Conservation (phyloP, 2,329 filamentous ascomycete genomes). For the Fusarium robinianum region DNA sequence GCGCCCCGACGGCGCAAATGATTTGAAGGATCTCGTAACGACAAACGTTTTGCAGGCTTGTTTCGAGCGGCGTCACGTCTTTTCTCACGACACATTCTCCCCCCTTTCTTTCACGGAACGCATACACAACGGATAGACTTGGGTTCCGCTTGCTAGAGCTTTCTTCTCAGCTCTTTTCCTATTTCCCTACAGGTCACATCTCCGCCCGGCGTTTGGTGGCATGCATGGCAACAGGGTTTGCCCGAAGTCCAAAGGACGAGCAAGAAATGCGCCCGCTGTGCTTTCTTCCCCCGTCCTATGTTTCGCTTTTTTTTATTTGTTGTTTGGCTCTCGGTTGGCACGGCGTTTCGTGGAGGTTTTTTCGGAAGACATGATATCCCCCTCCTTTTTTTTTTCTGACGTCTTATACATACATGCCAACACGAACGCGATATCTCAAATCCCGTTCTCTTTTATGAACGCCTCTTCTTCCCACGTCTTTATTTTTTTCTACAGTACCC, state of each 20-base stretch:
- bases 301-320: slow-evolving; percentile 2
- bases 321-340: slow-evolving; percentile 17
- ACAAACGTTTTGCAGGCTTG: slow-evolving; percentile 2
- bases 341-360: slow-evolving; percentile 32
- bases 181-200: slow-evolving; percentile 10
- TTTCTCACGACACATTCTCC: slow-evolving; percentile 7
- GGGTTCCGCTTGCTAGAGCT: slow-evolving; percentile 5
- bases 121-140: slow-evolving; percentile 12
- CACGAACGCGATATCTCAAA: too few species aligned
- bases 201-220: slow-evolving; percentile 29
- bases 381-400: slow-evolving; percentile 25
- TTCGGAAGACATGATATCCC: slow-evolving; percentile 39
- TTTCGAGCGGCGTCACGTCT: slow-evolving; percentile 1
- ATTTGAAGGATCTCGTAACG: slow-evolving; percentile 35
- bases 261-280: not conserved
- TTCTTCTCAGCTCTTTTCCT: not conserved
- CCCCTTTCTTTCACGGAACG: slow-evolving; percentile 1
- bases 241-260: not conserved
- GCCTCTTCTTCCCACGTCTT: too few species aligned
- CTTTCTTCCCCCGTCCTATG: slow-evolving; percentile 1
- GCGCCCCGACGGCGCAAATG: slow-evolving; percentile 49
- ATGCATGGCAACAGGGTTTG: slow-evolving; percentile 14
- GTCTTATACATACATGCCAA: not conserved
- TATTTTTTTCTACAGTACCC: too few species aligned
- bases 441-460: too few species aligned